Percentiles rank a stretch among this genome's conserved stretches.
phyloP scores from a whole-genome alignment of 306 rosid species.

The Corylus avellana region DNA sequence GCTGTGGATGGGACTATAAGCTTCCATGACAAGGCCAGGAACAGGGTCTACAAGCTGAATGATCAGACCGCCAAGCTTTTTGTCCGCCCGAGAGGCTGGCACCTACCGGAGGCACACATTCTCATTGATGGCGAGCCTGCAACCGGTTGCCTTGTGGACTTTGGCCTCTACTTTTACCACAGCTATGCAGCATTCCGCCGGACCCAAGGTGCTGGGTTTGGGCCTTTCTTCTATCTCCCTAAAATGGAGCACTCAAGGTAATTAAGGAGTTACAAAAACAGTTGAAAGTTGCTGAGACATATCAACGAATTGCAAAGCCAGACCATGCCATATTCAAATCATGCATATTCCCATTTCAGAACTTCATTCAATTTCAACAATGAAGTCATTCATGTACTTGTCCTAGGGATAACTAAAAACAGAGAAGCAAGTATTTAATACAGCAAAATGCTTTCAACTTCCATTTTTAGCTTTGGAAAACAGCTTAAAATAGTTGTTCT shows the following conservation, averaged over 20 bases:
- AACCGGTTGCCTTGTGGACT: slow-evolving; percentile 83
- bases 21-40: slow-evolving; percentile 72
- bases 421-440: neutral
- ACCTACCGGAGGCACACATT: slow-evolving; percentile 82
- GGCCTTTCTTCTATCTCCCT: slow-evolving; percentile 95
- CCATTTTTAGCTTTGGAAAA: neutral
- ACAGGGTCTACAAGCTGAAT: slow-evolving; percentile 77
- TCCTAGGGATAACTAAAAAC: neutral
- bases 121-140: slow-evolving; percentile 87
- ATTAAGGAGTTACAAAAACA: neutral
- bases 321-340: neutral
- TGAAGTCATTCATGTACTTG: neutral
- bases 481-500: too few relatives aligned
- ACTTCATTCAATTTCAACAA: neutral
- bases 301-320: neutral
- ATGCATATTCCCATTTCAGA: neutral
- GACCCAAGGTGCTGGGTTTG: slow-evolving; percentile 75
- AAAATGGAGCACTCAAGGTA: slow-evolving; percentile 96
- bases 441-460: neutral
- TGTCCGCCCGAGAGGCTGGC: slow-evolving; percentile 96
- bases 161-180: slow-evolving; percentile 83
- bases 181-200: slow-evolving; percentile 55
- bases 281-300: neutral
- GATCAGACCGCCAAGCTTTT: slow-evolving; percentile 80
- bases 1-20: slow-evolving; percentile 83